Evolutionary conservation across 345 rosid genomes (phyloP).

Genomic region (Salix viminalis): DNA sequence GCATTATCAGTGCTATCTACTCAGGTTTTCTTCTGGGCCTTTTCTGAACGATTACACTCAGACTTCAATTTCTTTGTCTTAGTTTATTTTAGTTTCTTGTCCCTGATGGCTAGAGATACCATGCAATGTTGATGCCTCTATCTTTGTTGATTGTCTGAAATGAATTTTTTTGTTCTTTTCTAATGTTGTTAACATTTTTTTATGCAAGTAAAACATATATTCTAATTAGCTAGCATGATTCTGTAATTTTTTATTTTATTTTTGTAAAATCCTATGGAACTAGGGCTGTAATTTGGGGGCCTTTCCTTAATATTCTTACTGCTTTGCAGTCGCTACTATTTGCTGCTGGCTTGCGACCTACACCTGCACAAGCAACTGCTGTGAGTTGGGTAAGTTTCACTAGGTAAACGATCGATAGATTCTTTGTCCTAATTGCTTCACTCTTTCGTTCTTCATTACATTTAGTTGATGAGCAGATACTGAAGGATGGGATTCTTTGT

Average conservation of each 20-base stretch:
- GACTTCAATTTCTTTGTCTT: background rate
- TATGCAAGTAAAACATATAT: background rate
- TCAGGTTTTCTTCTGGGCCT: conserved; percentile 53
- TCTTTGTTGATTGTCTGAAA: background rate
- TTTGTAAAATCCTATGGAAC: background rate
- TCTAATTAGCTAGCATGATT: background rate
- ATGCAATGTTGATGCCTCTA: background rate
- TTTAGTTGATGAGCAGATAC: conserved; percentile 44
- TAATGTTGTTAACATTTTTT: too few species aligned
- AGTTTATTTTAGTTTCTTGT: background rate
- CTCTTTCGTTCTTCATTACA: background rate
- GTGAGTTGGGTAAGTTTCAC: conserved; percentile 81
- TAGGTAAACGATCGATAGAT: background rate
- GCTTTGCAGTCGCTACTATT: conserved; percentile 83
- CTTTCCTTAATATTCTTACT: conserved; percentile 37
- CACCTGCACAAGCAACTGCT: conserved; percentile 92
- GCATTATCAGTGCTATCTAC: conserved; percentile 82
- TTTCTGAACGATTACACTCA: background rate
- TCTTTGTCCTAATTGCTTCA: background rate
- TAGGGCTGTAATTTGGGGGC: background rate
- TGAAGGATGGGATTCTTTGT: conserved; percentile 69
- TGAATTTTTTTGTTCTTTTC: background rate
- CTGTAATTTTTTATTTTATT: background rate
- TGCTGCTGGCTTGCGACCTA: conserved; percentile 97
- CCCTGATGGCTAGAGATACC: background rate